A percentile compares a stretch with the other conserved stretches of the same genome.
Conservation (phyloP, 1,284 basidiomycete genomes). For the Testicularia cyperi region DNA sequence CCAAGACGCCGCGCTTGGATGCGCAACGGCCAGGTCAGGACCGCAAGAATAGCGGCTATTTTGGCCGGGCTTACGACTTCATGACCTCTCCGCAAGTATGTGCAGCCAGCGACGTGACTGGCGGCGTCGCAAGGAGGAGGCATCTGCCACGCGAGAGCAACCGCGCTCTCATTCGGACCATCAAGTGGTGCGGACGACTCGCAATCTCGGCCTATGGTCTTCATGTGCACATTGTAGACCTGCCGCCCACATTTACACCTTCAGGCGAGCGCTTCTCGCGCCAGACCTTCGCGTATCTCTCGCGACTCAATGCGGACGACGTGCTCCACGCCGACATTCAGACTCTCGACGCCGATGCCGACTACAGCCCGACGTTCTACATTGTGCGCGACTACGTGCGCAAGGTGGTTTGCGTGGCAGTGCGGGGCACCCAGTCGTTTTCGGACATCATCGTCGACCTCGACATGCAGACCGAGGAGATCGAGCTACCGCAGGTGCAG, state of each 20-base stretch:
- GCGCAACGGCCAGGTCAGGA: slow-evolving; percentile 15
- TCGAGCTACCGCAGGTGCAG: slow-evolving; percentile 47
- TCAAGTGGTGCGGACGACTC: slow-evolving; percentile 58
- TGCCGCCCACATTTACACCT: slow-evolving; percentile 56
- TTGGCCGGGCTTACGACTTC: slow-evolving; percentile 33
- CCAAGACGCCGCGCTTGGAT: slow-evolving; percentile 43
- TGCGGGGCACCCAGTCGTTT: slow-evolving; percentile 57
- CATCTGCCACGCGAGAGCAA: slow-evolving; percentile 28
- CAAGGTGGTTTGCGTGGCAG: slow-evolving; percentile 54
- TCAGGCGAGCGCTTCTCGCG: slow-evolving; percentile 53
- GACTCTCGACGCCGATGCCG: slow-evolving; percentile 50
- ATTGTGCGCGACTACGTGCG: slow-evolving; percentile 52
- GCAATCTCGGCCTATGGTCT: slow-evolving; percentile 53
- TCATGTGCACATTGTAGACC: slow-evolving; percentile 46
- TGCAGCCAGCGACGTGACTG: slow-evolving; percentile 5
- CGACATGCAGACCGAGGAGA: slow-evolving; percentile 51
- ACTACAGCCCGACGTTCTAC: slow-evolving; percentile 58
- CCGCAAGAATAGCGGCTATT: slow-evolving; percentile 27
- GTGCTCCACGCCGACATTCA: slow-evolving; percentile 59
- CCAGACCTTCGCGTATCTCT: slow-evolving; percentile 57
- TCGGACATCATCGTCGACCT: slow-evolving; percentile 59
- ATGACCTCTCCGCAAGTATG: slow-evolving; percentile 31
- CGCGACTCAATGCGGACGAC: slow-evolving; percentile 53
- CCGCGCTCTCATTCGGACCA: slow-evolving; percentile 42
- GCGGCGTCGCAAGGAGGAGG: slow-evolving; percentile 5